Evolutionary conservation across 257 asterid species (phyloP), one percentile per base, ranked within the genome.

Genomic region (Solanum okadae): DNA sequence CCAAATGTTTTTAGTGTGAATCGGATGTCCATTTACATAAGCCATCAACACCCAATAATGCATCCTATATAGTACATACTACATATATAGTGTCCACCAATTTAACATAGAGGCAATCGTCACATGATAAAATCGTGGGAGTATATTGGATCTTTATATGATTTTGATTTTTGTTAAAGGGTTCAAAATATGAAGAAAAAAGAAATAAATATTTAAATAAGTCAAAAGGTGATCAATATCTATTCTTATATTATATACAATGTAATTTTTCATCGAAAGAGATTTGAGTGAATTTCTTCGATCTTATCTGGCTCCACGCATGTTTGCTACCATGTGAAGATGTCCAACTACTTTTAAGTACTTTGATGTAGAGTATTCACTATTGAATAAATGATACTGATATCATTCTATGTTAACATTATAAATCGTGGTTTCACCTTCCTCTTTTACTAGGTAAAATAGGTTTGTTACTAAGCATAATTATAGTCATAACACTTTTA

Each of bases 301-400:
- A 0, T 18, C 0, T 0, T 56, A 18, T 7, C n/a, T 56, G 2
- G 5, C 23, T 56, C 25, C 27, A 4, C 7, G 1, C 14, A 23
- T 61, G 6, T 22, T 61, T 23, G 15, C 29, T 38, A 76, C 34
- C 34, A 76, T 0, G 59, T 76, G 22, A 27, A 38, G 83, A 35
- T 76, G 18, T 70, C 46, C 44, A 72, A 18, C 79, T 71, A 71
- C 42, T 37, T 10, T 38, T 75, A 37, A 3, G 40, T 37, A 22
- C 59, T 49, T 37, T 75, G 52, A 23, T 73, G 10, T 75, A 75
- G 11, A 37, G 38, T 10, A 35, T 73, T 73, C 29, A 0, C 3
- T 14, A 16, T 33, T 34, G 46, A 75, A 5, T 75, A 34, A 73
- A 34, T 20, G 10, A 34, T 73, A 34, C 27, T 25, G 14, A 31